Conservation (phyloP, 2,329 filamentous ascomycete species). For the Parastagonospora avenae region DNA sequence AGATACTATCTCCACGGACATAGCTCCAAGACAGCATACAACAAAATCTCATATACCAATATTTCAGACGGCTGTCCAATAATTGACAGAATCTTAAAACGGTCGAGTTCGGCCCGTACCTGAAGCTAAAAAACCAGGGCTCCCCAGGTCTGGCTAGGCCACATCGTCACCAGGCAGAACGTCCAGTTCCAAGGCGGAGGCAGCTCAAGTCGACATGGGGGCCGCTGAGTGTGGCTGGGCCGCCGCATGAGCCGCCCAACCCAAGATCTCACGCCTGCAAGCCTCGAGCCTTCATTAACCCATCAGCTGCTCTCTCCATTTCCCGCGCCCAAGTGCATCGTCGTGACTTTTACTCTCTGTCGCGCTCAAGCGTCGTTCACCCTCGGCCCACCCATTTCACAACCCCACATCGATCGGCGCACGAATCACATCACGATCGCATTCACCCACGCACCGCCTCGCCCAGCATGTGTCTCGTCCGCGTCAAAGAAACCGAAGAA, state of each 20-base stretch:
- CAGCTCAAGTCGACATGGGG: slow-evolving; percentile 29
- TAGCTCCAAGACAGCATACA: not conserved
- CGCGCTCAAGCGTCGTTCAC: slow-evolving; percentile 2
- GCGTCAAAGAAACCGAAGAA: slow-evolving; percentile 53
- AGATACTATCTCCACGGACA: slow-evolving; percentile 9
- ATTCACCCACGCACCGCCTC: slow-evolving; percentile 9
- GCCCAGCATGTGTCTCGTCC: slow-evolving; percentile 53
- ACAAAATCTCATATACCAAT: slow-evolving; percentile 1
- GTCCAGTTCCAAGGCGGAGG: slow-evolving; percentile 33
- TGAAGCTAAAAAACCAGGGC: slow-evolving; percentile 20
- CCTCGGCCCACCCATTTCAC: slow-evolving; percentile 13
- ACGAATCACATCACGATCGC: slow-evolving; percentile 43
- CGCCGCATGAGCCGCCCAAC: slow-evolving; percentile 22
- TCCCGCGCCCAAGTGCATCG: slow-evolving; percentile 9
- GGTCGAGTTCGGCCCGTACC: slow-evolving; percentile 20
- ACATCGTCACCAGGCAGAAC: slow-evolving; percentile 25
- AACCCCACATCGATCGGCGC: slow-evolving; percentile 35
- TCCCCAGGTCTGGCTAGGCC: slow-evolving; percentile 16
- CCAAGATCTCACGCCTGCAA: slow-evolving; percentile 16
- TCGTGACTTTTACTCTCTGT: not conserved
- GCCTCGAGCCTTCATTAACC: slow-evolving; percentile 20
- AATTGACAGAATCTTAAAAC: not conserved
- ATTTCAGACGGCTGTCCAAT: too few species aligned
- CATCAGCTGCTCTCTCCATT: slow-evolving; percentile 19
- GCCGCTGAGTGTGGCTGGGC: slow-evolving; percentile 37